A percentile compares a stretch with the other conserved stretches of the same genome.
Evolutionary conservation across 1,284 basidiomycete genomes (phyloP).

Genomic region (Apiotrichum akiyoshidainum): DNA sequence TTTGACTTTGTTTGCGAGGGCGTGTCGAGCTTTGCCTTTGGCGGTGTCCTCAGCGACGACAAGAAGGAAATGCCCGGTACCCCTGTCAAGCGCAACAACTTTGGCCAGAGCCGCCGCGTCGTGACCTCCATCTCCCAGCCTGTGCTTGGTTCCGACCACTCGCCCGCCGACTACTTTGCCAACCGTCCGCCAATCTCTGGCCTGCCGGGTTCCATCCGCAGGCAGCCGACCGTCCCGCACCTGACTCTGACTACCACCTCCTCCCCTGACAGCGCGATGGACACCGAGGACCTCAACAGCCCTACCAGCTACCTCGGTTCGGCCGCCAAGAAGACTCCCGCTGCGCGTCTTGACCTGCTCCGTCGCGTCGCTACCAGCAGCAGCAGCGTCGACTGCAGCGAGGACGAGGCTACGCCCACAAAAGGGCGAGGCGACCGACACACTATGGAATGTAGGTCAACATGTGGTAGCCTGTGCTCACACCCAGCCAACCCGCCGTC

Average conservation of each 20-base stretch:
- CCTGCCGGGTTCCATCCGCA: conserved; percentile 17
- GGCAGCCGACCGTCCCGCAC: conserved; percentile 23
- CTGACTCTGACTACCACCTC: conserved; percentile 35
- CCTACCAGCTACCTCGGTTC: conserved; percentile 39
- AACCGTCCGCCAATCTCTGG: conserved; percentile 13
- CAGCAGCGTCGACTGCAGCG: conserved; percentile 37
- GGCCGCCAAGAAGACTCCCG: conserved; percentile 5
- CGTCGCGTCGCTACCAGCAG: conserved; percentile 36
- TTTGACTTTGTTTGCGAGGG: conserved; percentile 47
- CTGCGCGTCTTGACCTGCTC: conserved; percentile 33
- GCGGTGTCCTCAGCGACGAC: conserved; percentile 26
- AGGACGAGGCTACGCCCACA: conserved; percentile 50
- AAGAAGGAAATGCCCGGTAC: conserved; percentile 50
- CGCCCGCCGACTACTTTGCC: conserved; percentile 1
- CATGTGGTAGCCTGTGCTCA: neutral
- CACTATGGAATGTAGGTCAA: conserved; percentile 7
- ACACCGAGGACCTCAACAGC: conserved; percentile 34
- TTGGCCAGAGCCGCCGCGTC: conserved; percentile 25
- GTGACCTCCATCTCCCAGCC: conserved; percentile 18
- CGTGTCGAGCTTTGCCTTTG: conserved; percentile 27
- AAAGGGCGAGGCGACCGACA: conserved; percentile 32
- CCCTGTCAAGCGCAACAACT: conserved; percentile 49
- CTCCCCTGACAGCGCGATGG: conserved; percentile 49
- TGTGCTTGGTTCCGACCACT: conserved; percentile 10
- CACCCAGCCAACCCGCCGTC: conserved; percentile 24